These are phyloP conservation scores for Dendrostoma leiphaemia DNA, from an alignment of 2,329 filamentous ascomycete species.

Conservation along the genomic window DNA sequence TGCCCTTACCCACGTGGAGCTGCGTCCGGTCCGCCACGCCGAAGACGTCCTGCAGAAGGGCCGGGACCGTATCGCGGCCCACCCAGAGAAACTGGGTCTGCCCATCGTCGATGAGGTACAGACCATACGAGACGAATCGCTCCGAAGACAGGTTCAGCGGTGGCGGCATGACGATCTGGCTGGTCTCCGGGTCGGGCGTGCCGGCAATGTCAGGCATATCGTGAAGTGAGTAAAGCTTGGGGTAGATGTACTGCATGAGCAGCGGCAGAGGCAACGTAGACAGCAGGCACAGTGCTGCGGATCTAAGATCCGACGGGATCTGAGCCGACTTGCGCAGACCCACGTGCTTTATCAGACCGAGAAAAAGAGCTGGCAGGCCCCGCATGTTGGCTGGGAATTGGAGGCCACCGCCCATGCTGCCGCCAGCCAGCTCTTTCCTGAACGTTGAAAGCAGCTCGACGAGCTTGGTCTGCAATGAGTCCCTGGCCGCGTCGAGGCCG, in stretches of 20 bases:
- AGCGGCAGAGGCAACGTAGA: slow-evolving; percentile 89
- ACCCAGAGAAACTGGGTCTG: slow-evolving; percentile 98
- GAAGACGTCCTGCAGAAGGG: slow-evolving; percentile 87
- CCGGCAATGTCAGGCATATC: slow-evolving; percentile 97
- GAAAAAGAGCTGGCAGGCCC: slow-evolving; percentile 83
- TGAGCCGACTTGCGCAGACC: slow-evolving; percentile 89
- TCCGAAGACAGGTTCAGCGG: slow-evolving; percentile 85
- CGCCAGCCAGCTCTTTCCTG: slow-evolving; percentile 92
- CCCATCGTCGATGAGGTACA: slow-evolving; percentile 96
- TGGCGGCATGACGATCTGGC: slow-evolving; percentile 84
- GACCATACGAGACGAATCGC: slow-evolving; percentile 80
- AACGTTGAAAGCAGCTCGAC: slow-evolving; percentile 93
- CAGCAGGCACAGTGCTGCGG: slow-evolving; percentile 88
- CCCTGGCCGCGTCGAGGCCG: slow-evolving; percentile 85
- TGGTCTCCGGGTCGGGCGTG: slow-evolving; percentile 78
- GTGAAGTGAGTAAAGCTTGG: slow-evolving; percentile 80
- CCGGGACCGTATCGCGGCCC: slow-evolving; percentile 86
- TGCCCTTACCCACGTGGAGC: slow-evolving; percentile 87
- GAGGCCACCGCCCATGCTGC: slow-evolving; percentile 90
- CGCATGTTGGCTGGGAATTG: slow-evolving; percentile 93
- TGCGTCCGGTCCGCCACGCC: slow-evolving; percentile 79
- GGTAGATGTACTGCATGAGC: slow-evolving; percentile 90
- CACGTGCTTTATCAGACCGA: slow-evolving; percentile 94
- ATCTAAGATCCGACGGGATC: slow-evolving; percentile 90
- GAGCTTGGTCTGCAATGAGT: slow-evolving; percentile 87